These are phyloP conservation scores for Oemleria cerasiformis DNA, from an alignment of 306 rosid species.

Conservation along the genomic window DNA sequence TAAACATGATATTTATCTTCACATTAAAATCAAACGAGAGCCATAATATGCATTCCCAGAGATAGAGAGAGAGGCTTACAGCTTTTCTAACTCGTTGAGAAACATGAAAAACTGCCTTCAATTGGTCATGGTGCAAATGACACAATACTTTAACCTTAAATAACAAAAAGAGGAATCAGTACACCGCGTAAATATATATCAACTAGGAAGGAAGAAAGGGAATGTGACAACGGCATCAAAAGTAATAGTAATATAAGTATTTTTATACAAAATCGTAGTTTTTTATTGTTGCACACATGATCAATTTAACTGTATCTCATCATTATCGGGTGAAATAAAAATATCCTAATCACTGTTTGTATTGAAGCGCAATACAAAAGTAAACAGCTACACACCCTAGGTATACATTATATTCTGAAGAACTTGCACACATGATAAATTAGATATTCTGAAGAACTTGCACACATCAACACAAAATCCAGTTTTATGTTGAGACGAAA, in stretches of 20 bases:
- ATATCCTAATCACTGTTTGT: background rate
- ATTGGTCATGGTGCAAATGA: conserved; percentile 90
- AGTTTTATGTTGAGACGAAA: background rate
- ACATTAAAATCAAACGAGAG: background rate
- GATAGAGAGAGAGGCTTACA: conserved; percentile 43
- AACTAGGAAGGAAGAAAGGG: background rate
- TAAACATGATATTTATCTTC: conserved; percentile 11
- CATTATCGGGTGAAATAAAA: background rate
- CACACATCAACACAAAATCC: background rate
- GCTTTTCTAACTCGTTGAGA: conserved; percentile 78
- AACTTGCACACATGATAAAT: background rate
- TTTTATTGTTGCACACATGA: no score
- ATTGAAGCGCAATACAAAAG: background rate
- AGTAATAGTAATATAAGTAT: no score
- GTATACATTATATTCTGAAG: no score
- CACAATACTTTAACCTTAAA: conserved; percentile 78
- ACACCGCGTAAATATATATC: conserved; percentile 5
- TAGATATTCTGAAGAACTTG: background rate
- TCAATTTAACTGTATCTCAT: no score
- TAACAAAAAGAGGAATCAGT: conserved; percentile 26
- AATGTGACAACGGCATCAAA: background rate
- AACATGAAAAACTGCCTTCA: conserved; percentile 88
- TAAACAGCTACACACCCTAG: background rate
- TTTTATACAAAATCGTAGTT: no score
- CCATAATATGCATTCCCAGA: background rate